Conservation (phyloP, 495 filamentous ascomycete species). For the Mytilinidion resinicola region DNA sequence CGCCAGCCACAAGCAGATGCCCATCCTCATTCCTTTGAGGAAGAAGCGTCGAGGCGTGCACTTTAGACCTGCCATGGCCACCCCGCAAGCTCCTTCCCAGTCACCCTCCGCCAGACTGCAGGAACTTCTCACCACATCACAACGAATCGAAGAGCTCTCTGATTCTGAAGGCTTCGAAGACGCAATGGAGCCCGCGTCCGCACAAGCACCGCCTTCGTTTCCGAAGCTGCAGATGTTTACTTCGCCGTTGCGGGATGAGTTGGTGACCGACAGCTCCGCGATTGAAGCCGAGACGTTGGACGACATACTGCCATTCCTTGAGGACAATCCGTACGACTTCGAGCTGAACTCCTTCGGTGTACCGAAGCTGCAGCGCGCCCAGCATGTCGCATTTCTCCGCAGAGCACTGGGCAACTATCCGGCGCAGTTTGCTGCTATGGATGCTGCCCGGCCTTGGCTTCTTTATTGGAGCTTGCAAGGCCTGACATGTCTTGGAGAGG, state of each 20-base stretch:
- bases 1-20: slow-evolving; percentile 16
- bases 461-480: slow-evolving; percentile 83
- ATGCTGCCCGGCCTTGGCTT: slow-evolving; percentile 86
- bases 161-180: slow-evolving; percentile 20
- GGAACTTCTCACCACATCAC: slow-evolving; percentile 4
- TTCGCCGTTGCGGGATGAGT: slow-evolving; percentile 57
- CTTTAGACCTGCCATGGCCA: slow-evolving; percentile 2
- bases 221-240: slow-evolving; percentile 47
- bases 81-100: neutral
- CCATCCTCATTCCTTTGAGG: slow-evolving; percentile 12
- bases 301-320: slow-evolving; percentile 64
- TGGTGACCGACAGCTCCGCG: slow-evolving; percentile 61
- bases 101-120: slow-evolving; percentile 9
- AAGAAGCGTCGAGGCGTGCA: slow-evolving; percentile 6
- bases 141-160: slow-evolving; percentile 17
- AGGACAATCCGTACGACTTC: slow-evolving; percentile 37
- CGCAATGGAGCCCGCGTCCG: slow-evolving; percentile 15
- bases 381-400: slow-evolving; percentile 72
- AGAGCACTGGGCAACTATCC: slow-evolving; percentile 60
- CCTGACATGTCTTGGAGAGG: slow-evolving; percentile 66
- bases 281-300: slow-evolving; percentile 61
- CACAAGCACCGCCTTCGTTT: slow-evolving; percentile 39
- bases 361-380: slow-evolving; percentile 59
- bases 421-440: slow-evolving; percentile 56
- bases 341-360: slow-evolving; percentile 63